These are phyloP conservation scores for Pseudofabraea citricarpa DNA, from an alignment of 2,329 filamentous ascomycete genomes.

Conservation along the genomic window DNA sequence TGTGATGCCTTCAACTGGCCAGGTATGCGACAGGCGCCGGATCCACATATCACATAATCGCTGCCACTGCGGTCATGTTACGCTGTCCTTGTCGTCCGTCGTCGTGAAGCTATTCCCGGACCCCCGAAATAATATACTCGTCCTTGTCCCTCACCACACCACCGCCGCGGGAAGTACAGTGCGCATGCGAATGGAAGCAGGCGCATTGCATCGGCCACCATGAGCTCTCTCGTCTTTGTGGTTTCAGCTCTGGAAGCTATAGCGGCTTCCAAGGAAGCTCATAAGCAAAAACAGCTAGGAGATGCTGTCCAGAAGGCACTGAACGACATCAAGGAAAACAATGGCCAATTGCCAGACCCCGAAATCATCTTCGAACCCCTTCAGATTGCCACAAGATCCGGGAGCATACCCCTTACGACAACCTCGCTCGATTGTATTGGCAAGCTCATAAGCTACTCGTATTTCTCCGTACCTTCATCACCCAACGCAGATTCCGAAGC, in stretches of 20 bases:
- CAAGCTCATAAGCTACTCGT: constrained; percentile 97
- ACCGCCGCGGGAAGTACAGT: constrained; percentile 12
- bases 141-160: constrained; percentile 36
- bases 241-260: constrained; percentile 91
- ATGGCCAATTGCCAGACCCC: constrained; percentile 77
- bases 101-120: background rate
- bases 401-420: constrained; percentile 80
- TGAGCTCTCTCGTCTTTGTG: constrained; percentile 95
- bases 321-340: constrained; percentile 79
- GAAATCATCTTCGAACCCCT: constrained; percentile 89
- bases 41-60: no score
- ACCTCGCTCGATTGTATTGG: constrained; percentile 95
- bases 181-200: constrained; percentile 21
- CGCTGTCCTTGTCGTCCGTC: background rate
- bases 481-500: constrained; percentile 32
- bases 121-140: background rate
- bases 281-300: constrained; percentile 76
- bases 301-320: constrained; percentile 80
- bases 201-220: constrained; percentile 42
- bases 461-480: constrained; percentile 73
- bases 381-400: constrained; percentile 81
- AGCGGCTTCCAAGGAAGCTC: constrained; percentile 83
- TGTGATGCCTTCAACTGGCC: no score
- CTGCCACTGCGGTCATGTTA: background rate
- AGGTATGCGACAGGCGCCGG: no score